Evolutionary conservation across 305 asterid species (phyloP), one percentile per base, ranked within the genome.

Genomic region (Fraxinus latifolia): DNA sequence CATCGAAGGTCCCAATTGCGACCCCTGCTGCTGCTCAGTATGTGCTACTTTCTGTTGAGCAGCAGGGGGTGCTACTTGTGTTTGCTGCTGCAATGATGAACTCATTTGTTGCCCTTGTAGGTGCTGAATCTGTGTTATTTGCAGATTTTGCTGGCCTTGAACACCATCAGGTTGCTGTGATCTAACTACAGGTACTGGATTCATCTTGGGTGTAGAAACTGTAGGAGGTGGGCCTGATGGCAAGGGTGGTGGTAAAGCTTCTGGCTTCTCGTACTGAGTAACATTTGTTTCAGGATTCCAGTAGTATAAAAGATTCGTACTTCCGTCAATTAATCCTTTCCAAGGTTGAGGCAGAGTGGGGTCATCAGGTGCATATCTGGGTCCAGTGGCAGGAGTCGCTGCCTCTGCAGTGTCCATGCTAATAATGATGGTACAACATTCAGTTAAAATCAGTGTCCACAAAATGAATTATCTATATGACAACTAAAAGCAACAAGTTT

Each of bases 241-340:
- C 88, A 92, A 84, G 34, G 98, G 94, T 39, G 98, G 95, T 0
- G 96, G 91, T 75, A 83, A 68, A 37, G 91, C 86, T 11, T 90
- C 32, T 2, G 98, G 98, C 81, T 89, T 93, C 83, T 94, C 99
- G 47, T 94, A 95, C 83, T 94, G 99, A 2, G 99, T 94, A 78
- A 91, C 91, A 83, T 90, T 92, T 8, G 98, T 95, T 88, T 95
- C 98, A 15, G 95, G 97, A 87, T 95, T 95, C 99, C 99, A 95
- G 82, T 90, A 95, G 85, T 95, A 95, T 77, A 92, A 44, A 33
- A 86, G 50, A 67, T 94, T 95, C 0, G 97, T 89, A 78, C 89
- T 91, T 84, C 97, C 97, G 85, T 95, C 99, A 82, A 95, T 90
- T 79, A 95, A 89, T 44, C 97, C 97, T 87, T 95, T 94, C 97